Conservation (phyloP, 495 filamentous ascomycete genomes). For the Hypoxylon crocopeplum region DNA sequence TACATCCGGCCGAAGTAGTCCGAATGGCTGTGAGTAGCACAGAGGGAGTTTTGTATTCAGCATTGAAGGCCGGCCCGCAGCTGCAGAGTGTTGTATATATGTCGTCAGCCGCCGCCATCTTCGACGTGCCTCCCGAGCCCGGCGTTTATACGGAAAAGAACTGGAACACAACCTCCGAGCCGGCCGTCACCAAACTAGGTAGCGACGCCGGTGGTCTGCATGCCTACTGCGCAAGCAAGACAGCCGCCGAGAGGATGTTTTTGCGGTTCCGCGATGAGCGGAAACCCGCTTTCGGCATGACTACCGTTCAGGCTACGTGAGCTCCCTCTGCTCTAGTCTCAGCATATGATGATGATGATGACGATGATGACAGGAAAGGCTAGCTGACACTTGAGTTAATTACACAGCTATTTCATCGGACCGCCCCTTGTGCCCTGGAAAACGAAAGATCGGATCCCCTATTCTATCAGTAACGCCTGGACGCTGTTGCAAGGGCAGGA, state of each 20-base stretch:
- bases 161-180: conserved; percentile 51
- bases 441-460: conserved; percentile 25
- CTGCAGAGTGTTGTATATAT: conserved; percentile 68
- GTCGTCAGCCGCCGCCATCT: conserved; percentile 50
- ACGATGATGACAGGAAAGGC: not conserved
- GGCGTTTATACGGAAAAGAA: conserved; percentile 47
- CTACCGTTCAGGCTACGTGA: conserved; percentile 57
- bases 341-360: too few relatives aligned
- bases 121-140: conserved; percentile 17
- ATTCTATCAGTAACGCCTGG: conserved; percentile 31
- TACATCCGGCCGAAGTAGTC: conserved; percentile 63
- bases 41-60: conserved; percentile 70
- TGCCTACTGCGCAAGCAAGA: conserved; percentile 64
- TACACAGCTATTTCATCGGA: conserved; percentile 38
- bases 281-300: conserved; percentile 56
- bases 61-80: conserved; percentile 61
- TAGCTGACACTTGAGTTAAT: conserved; percentile 1
- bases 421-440: conserved; percentile 37
- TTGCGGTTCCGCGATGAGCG: conserved; percentile 61
- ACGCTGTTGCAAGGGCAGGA: conserved; percentile 26
- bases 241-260: conserved; percentile 56
- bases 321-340: not conserved
- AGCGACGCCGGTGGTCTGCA: conserved; percentile 35
- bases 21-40: conserved; percentile 75
- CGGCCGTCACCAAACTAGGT: conserved; percentile 35